These are phyloP conservation scores for Lasiodiplodia theobromae DNA, from an alignment of 2,329 filamentous ascomycete genomes.

Conservation along the genomic window DNA sequence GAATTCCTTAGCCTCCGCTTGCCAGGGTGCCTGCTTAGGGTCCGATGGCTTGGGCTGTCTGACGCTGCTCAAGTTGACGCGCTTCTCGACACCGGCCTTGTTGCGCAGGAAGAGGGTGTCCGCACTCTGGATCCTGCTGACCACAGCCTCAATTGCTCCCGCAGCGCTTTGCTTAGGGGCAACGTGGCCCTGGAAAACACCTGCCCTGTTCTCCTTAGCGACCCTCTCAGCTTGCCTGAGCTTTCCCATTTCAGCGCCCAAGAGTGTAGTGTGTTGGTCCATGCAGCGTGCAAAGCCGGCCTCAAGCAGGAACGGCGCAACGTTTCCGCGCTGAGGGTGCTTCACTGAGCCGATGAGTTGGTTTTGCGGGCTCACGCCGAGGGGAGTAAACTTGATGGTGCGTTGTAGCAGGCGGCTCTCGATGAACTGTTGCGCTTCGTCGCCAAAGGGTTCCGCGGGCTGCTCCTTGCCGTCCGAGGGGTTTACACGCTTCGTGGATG, in stretches of 20 bases:
- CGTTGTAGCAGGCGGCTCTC: conserved; percentile 87
- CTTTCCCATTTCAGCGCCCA: conserved; percentile 85
- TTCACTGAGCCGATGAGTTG: conserved; percentile 88
- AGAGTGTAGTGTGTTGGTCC: conserved; percentile 92
- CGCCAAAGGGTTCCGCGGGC: conserved; percentile 86
- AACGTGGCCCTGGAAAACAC: conserved; percentile 82
- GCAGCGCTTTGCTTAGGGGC: conserved; percentile 66
- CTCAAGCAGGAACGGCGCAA: conserved; percentile 88
- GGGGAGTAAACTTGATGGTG: conserved; percentile 79
- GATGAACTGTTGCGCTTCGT: conserved; percentile 87
- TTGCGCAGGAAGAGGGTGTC: conserved; percentile 88
- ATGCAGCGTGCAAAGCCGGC: conserved; percentile 91
- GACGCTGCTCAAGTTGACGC: conserved; percentile 90
- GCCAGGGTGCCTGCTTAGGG: conserved; percentile 84
- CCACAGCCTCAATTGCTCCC: conserved; percentile 78
- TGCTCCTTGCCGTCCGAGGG: conserved; percentile 80
- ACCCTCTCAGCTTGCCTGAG: conserved; percentile 86
- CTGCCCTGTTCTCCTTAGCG: conserved; percentile 78
- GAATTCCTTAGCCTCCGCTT: conserved; percentile 95
- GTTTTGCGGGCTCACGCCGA: conserved; percentile 87
- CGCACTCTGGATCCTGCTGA: conserved; percentile 84
- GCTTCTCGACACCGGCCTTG: conserved; percentile 85
- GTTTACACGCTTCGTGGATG: conserved; percentile 85
- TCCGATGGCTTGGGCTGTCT: conserved; percentile 91
- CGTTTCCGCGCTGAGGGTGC: conserved; percentile 85